Percentiles rank a stretch among this genome's conserved stretches.
These are phyloP conservation scores for Tricharina praecox DNA, from an alignment of 495 filamentous ascomycete genomes.

Conservation along the genomic window DNA sequence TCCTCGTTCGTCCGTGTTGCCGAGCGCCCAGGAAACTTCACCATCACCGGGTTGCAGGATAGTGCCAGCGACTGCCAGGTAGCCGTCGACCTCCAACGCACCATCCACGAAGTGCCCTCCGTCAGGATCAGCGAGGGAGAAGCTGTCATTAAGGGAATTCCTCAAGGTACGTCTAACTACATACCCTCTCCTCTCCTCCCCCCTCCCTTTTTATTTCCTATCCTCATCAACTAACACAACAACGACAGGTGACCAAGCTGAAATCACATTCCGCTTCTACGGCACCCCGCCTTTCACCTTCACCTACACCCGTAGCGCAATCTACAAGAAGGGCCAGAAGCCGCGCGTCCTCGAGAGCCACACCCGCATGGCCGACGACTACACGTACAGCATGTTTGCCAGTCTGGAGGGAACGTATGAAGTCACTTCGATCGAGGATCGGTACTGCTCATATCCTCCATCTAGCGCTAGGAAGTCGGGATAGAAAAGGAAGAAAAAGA, in stretches of 20 bases:
- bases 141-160: conserved; percentile 69
- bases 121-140: conserved; percentile 72
- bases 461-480: conserved; percentile 4
- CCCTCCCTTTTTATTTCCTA: too few species aligned
- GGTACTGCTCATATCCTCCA: conserved; percentile 41
- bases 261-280: conserved; percentile 83
- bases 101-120: conserved; percentile 79
- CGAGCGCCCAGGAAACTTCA: conserved; percentile 73
- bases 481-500: too few species aligned
- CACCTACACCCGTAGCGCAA: conserved; percentile 81
- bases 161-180: conserved; percentile 64
- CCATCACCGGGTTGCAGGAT: conserved; percentile 69
- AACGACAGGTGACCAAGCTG: conserved; percentile 53
- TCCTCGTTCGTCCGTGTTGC: conserved; percentile 82
- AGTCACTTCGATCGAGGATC: conserved; percentile 85
- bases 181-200: too few species aligned
- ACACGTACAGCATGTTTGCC: conserved; percentile 60
- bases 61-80: conserved; percentile 69
- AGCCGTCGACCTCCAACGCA: conserved; percentile 52
- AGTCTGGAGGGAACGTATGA: conserved; percentile 93
- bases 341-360: conserved; percentile 71
- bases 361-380: conserved; percentile 64
- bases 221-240: too few species aligned
- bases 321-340: conserved; percentile 56
- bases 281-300: conserved; percentile 96